These are phyloP conservation scores for Candida pseudofarinosa DNA, from an alignment of 805 yeast species.

Conservation along the genomic window DNA sequence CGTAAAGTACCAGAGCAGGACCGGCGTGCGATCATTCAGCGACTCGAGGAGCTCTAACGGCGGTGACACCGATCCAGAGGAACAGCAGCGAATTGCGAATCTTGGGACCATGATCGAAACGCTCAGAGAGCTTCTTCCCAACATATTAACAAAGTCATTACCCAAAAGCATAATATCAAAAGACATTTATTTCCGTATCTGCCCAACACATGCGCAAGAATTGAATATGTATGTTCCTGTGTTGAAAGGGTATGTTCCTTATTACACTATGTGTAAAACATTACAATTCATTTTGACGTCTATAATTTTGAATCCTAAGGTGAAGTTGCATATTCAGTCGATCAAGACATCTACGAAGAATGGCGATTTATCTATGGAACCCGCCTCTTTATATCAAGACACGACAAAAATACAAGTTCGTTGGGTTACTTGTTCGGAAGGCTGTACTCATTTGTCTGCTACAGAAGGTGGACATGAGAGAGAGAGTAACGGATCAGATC, in stretches of 20 bases:
- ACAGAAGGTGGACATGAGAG: constrained; percentile 5
- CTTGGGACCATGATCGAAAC: constrained; percentile 51
- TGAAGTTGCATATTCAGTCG: constrained; percentile 50
- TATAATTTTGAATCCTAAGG: constrained; percentile 50
- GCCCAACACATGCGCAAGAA: constrained; percentile 48
- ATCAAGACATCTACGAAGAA: constrained; percentile 20
- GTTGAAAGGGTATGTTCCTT: constrained; percentile 52
- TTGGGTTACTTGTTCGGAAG: constrained; percentile 55
- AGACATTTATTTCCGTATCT: constrained; percentile 48
- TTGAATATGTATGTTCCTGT: constrained; percentile 49
- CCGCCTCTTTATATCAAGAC: constrained; percentile 29
- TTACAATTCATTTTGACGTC: constrained; percentile 51
- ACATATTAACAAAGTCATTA: constrained; percentile 42
- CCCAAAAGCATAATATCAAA: constrained; percentile 42
- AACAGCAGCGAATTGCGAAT: constrained; percentile 41
- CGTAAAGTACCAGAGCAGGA: too few relatives aligned
- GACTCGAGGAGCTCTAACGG: too few relatives aligned
- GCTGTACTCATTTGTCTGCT: constrained; percentile 43
- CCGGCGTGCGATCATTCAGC: too few relatives aligned
- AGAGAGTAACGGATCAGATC: constrained; percentile 1
- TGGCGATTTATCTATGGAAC: constrained; percentile 13
- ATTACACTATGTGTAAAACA: constrained; percentile 54
- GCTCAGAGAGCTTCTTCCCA: constrained; percentile 47
- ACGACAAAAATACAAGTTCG: constrained; percentile 50
- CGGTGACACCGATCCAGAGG: constrained; percentile 3